Evolutionary conservation across 1,284 basidiomycete genomes (phyloP), one percentile per base, ranked within the genome.

Genomic region (Laetiporus sulphureus): DNA sequence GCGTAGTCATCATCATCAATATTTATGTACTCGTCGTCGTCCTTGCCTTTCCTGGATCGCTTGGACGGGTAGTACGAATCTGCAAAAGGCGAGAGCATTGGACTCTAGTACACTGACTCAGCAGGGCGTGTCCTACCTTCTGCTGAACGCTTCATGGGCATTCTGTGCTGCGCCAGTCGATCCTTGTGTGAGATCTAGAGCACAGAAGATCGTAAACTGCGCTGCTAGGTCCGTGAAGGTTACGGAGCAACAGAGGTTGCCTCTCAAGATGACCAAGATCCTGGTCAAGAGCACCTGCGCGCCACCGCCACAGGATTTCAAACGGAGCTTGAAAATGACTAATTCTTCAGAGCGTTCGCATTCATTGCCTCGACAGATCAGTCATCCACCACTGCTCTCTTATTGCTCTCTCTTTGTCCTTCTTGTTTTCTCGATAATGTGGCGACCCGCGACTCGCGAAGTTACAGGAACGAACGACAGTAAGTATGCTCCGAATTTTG

Each of bases 391-490:
- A 5, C 16, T 36, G 40, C 25, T 42, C 31, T 36, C 39, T 19
- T 34, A 21, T 38, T 47, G 46, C 41, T 48, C 32, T 42, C 40
- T 38, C 45, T 35, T 47, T 42, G 32, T 44, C 43, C 43, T 49
- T 53, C 65, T 68, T 68, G 66, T 69, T 67, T 62, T 59, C 53
- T 59, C 38, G 49, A 53, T 60, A 49, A 91, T 92, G 89, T 92
- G 89, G 89, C 81, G 84, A 68, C 87, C 86, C 46, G 88, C 89
- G 48, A 90, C 86, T 48, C 77, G 79, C 47, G 79, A 86, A 65
- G 83, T 88, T 33, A 83, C 83, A 25, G 85, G 85, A 46, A 88
- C 85, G n/a, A 89, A 89, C 49, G 85, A 89, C 24, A 83, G 84
- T 83, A 33, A 46, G 69, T 61, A 19, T 15, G 23, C 15, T 52